Evolutionary conservation across 768 basidiomycete genomes (phyloP).

Genomic region (Fistulinella prunicolor): DNA sequence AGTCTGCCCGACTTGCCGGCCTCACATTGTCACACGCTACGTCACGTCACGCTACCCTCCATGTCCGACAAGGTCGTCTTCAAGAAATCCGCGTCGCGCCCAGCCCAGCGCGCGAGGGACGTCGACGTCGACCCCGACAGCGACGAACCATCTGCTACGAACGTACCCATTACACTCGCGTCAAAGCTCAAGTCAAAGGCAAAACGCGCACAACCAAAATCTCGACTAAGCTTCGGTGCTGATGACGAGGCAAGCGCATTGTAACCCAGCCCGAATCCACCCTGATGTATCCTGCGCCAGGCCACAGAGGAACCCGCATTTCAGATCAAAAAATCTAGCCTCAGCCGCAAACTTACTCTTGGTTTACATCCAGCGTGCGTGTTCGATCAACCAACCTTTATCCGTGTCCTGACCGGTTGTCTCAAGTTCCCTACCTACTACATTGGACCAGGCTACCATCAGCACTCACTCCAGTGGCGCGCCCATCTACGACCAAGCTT

Average conservation of each 20-base stretch:
- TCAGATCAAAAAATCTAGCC: conserved; percentile 75
- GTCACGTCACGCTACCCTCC: conserved; percentile 24
- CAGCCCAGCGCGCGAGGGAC: conserved; percentile 40
- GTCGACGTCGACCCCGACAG: conserved; percentile 33
- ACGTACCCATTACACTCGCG: conserved; percentile 60
- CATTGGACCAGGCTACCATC: conserved; percentile 56
- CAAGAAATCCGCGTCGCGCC: conserved; percentile 42
- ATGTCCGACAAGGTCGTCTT: conserved; percentile 36
- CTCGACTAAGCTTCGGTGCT: conserved; percentile 75
- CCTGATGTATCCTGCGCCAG: conserved; percentile 39
- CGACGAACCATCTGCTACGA: not conserved
- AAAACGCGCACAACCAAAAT: conserved; percentile 63
- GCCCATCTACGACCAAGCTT: conserved; percentile 68
- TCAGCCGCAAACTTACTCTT: conserved; percentile 64
- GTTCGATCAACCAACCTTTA: not conserved
- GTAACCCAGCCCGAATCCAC: conserved; percentile 3
- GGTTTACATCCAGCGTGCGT: conserved; percentile 53
- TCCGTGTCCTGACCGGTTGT: conserved; percentile 11
- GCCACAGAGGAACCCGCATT: conserved; percentile 63
- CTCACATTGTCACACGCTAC: conserved; percentile 13
- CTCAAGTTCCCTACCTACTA: conserved; percentile 39
- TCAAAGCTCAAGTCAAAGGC: conserved; percentile 69
- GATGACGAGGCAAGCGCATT: conserved; percentile 54
- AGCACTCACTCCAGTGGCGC: conserved; percentile 42
- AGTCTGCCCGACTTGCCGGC: too few relatives aligned